Evolutionary conservation across 306 rosid species (phyloP).

Genomic region (Senna tora): DNA sequence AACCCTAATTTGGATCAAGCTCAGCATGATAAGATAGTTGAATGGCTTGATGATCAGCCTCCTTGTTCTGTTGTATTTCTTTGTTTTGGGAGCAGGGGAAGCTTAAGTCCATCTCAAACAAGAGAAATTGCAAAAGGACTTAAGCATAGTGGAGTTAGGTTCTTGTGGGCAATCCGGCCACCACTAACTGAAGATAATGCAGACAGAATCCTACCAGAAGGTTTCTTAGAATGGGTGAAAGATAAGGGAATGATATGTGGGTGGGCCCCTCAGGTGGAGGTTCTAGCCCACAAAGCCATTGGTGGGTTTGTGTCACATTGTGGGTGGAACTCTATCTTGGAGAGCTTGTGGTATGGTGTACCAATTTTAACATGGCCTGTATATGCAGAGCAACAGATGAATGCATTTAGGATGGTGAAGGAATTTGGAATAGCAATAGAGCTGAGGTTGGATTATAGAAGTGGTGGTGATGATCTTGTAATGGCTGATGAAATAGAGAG

Average conservation of each 20-base stretch:
- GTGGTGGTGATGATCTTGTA: slow-evolving; percentile 39
- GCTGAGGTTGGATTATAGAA: slow-evolving; percentile 53
- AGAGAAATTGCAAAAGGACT: slow-evolving; percentile 64
- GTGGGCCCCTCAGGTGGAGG: slow-evolving; percentile 69
- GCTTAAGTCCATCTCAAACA: slow-evolving; percentile 55
- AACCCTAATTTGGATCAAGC: slow-evolving; percentile 42
- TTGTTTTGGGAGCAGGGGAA: slow-evolving; percentile 73
- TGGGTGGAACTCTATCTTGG: slow-evolving; percentile 75
- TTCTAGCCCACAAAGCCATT: slow-evolving; percentile 52
- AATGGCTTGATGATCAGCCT: slow-evolving; percentile 56
- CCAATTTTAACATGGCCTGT: slow-evolving; percentile 75
- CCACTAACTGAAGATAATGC: slow-evolving; percentile 33
- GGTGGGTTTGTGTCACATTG: slow-evolving; percentile 68
- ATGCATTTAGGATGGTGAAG: slow-evolving; percentile 60
- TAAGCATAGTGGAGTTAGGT: slow-evolving; percentile 50
- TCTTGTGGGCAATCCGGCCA: slow-evolving; percentile 56
- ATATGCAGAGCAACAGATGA: slow-evolving; percentile 72
- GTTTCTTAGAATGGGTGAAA: slow-evolving; percentile 57
- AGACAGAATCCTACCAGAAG: slow-evolving; percentile 50
- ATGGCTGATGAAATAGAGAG: slow-evolving; percentile 56
- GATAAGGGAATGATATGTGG: slow-evolving; percentile 60
- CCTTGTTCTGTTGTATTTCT: slow-evolving; percentile 52
- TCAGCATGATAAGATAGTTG: slow-evolving; percentile 47
- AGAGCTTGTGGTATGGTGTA: slow-evolving; percentile 73
- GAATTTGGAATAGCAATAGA: slow-evolving; percentile 51